Percentiles rank a stretch among this genome's conserved stretches.
Conservation (phyloP, 2,329 filamentous ascomycete species). For the Verticillium klebahnii region DNA sequence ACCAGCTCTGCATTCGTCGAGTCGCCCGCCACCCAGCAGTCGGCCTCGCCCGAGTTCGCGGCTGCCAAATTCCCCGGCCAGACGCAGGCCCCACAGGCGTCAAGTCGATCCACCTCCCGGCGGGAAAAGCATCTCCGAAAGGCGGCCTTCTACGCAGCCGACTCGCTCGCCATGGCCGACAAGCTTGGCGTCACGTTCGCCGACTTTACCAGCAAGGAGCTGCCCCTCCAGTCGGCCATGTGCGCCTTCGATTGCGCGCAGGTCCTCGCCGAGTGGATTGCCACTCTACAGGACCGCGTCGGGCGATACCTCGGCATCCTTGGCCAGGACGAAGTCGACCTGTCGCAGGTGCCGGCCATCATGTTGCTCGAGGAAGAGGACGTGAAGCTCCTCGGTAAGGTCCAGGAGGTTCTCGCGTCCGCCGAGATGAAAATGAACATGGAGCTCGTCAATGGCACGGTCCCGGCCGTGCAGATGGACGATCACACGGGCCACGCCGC, state of each 20-base stretch:
- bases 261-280: slow-evolving; percentile 90
- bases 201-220: slow-evolving; percentile 75
- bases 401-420: slow-evolving; percentile 71
- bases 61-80: slow-evolving; percentile 27
- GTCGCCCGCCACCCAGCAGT: slow-evolving; percentile 45
- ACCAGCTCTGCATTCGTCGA: slow-evolving; percentile 43
- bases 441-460: slow-evolving; percentile 40
- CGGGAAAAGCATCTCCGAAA: slow-evolving; percentile 86
- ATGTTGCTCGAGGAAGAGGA: slow-evolving; percentile 93
- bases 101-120: slow-evolving; percentile 52
- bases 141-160: slow-evolving; percentile 92
- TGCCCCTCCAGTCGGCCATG: slow-evolving; percentile 86
- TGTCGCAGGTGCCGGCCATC: slow-evolving; percentile 74
- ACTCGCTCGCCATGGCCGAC: slow-evolving; percentile 84
- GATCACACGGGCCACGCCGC: slow-evolving; percentile 73
- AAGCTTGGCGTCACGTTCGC: slow-evolving; percentile 81
- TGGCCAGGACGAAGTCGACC: slow-evolving; percentile 76
- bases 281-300: slow-evolving; percentile 90
- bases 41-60: slow-evolving; percentile 43
- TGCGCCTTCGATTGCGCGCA: slow-evolving; percentile 93
- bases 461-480: slow-evolving; percentile 49
- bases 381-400: slow-evolving; percentile 75
- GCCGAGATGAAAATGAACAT: slow-evolving; percentile 76
- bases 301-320: slow-evolving; percentile 83
- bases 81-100: slow-evolving; percentile 18